Evolutionary conservation across 2,329 filamentous ascomycete genomes (phyloP).

Genomic region (Nannizziopsis barbatae): DNA sequence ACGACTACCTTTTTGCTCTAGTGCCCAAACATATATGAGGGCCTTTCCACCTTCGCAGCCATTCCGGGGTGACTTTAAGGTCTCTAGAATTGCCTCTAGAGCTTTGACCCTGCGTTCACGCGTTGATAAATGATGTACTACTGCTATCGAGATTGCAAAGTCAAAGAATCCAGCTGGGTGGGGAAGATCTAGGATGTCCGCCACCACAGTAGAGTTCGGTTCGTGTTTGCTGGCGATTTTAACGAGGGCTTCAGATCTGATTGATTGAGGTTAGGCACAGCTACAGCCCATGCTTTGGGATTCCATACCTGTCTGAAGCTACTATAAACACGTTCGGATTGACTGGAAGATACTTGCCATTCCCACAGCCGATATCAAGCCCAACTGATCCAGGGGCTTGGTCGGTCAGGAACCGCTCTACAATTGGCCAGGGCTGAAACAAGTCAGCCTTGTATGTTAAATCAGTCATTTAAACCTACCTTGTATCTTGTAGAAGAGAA

Average conservation of each 20-base stretch:
- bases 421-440: constrained; percentile 73
- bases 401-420: constrained; percentile 61
- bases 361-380: constrained; percentile 87
- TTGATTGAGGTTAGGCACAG: constrained; percentile 30
- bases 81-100: constrained; percentile 58
- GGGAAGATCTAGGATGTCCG: constrained; percentile 73
- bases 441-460: not conserved
- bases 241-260: constrained; percentile 48
- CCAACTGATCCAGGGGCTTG: constrained; percentile 63
- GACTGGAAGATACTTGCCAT: constrained; percentile 85
- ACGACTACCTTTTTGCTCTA: constrained; percentile 79
- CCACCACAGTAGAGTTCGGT: constrained; percentile 60
- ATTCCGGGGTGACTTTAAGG: constrained; percentile 37
- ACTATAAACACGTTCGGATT: constrained; percentile 69
- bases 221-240: constrained; percentile 47
- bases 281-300: not conserved
- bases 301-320: constrained; percentile 66
- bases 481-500: constrained; percentile 49
- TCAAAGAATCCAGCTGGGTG: constrained; percentile 58
- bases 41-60: constrained; percentile 47
- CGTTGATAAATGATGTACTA: constrained; percentile 87
- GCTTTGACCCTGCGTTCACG: constrained; percentile 59
- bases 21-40: constrained; percentile 85
- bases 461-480: constrained; percentile 32
- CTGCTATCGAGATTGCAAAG: constrained; percentile 88